Evolutionary conservation across 2,329 filamentous ascomycete genomes (phyloP).

Genomic region (Emmonsia crescens): DNA sequence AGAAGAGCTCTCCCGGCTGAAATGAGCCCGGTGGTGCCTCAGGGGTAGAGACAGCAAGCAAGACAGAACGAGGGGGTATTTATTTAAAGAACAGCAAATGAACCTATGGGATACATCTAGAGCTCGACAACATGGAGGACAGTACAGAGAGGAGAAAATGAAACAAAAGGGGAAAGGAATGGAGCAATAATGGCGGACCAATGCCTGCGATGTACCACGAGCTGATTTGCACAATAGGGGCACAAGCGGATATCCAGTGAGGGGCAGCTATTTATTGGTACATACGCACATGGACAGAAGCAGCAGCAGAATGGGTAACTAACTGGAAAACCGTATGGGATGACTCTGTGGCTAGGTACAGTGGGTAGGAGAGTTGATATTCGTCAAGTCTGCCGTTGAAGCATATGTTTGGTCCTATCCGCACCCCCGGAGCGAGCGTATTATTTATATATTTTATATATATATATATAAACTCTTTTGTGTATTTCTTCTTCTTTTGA

Average conservation of each 20-base stretch:
- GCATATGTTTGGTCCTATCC: background rate
- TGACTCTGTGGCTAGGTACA: background rate
- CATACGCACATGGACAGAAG: conserved; percentile 2
- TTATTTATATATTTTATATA: background rate
- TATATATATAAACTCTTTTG: background rate
- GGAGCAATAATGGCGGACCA: conserved; percentile 3
- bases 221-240: conserved; percentile 6
- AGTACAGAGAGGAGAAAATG: conserved; percentile 9
- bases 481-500: background rate
- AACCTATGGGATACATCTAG: conserved; percentile 1
- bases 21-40: background rate
- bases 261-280: conserved; percentile 3
- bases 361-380: background rate
- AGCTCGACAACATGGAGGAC: background rate
- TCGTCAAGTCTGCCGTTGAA: background rate
- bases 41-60: background rate
- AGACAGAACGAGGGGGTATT: background rate
- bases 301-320: background rate
- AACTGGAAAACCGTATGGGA: background rate
- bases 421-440: background rate
- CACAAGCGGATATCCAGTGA: background rate
- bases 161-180: conserved; percentile 7
- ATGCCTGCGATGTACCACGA: conserved; percentile 1
- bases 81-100: conserved; percentile 1
- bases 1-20: background rate